A percentile compares a stretch with the other conserved stretches of the same genome.
Conservation (phyloP, 2,329 filamentous ascomycete species). For the Botrytis cinerea region DNA sequence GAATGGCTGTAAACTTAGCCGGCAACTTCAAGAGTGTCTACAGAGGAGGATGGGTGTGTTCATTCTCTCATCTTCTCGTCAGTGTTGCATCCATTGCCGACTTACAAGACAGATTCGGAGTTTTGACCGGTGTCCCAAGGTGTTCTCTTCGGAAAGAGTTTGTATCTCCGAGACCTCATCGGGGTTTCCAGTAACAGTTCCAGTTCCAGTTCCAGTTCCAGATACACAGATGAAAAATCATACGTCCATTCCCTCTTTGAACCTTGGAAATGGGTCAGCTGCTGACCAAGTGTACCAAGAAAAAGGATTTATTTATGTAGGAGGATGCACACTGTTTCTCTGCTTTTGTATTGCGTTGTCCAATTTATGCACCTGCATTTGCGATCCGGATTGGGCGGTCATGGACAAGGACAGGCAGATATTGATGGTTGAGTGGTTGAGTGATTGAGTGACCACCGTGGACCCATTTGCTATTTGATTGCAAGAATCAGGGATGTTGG, state of each 20-base stretch:
- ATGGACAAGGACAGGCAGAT: neutral
- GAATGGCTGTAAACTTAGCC: neutral
- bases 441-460: neutral
- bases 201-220: neutral
- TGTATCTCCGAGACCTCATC: neutral
- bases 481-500: slow-evolving; percentile 16
- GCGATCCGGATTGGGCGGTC: neutral
- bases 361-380: neutral
- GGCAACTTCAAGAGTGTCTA: neutral
- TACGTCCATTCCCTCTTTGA: neutral
- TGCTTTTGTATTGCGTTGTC: neutral
- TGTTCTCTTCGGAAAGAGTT: neutral
- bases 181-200: neutral
- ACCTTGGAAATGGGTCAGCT: neutral
- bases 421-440: neutral
- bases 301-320: neutral
- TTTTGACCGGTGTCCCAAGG: neutral
- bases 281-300: slow-evolving; percentile 6
- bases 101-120: neutral
- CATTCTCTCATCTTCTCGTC: neutral
- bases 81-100: neutral
- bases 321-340: neutral
- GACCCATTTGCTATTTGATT: neutral
- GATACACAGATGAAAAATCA: neutral
- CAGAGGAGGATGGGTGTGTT: neutral